Evolutionary conservation across 345 rosid genomes (phyloP).

Genomic region (Turritis glabra): DNA sequence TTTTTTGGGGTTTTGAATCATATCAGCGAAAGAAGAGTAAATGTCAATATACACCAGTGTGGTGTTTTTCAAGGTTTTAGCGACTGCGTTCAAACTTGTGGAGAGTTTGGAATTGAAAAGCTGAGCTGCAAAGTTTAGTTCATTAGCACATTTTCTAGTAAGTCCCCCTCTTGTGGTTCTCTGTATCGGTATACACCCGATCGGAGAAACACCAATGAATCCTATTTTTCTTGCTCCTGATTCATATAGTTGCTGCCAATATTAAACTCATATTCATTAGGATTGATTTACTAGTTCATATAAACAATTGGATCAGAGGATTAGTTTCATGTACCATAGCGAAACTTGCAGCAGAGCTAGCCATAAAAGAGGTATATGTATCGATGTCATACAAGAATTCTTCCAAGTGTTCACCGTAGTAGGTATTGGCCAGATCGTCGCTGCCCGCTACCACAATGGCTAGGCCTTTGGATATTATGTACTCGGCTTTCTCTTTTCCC

Average conservation of each 20-base stretch:
- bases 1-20: slow-evolving; percentile 50
- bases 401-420: slow-evolving; percentile 34
- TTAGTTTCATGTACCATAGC: slow-evolving; percentile 41
- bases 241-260: slow-evolving; percentile 50
- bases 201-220: slow-evolving; percentile 46
- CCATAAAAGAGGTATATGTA: slow-evolving; percentile 51
- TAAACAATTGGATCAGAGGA: not conserved
- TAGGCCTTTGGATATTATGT: slow-evolving; percentile 44
- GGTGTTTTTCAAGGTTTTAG: slow-evolving; percentile 28
- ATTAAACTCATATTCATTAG: not conserved
- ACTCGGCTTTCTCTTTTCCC: slow-evolving; percentile 51
- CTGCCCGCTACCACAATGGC: slow-evolving; percentile 50
- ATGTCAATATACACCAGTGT: slow-evolving; percentile 48
- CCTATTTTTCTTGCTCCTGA: slow-evolving; percentile 62
- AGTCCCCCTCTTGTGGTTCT: slow-evolving; percentile 56
- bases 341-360: slow-evolving; percentile 43
- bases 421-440: slow-evolving; percentile 63
- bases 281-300: not conserved
- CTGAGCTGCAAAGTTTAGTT: slow-evolving; percentile 48
- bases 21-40: slow-evolving; percentile 36
- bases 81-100: slow-evolving; percentile 35
- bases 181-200: slow-evolving; percentile 62
- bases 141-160: slow-evolving; percentile 38
- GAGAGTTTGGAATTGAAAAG: slow-evolving; percentile 57
- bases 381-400: slow-evolving; percentile 36